Evolutionary conservation across 371 early-diverging fungal genomes (phyloP), one percentile per base, ranked within the genome.

Genomic region (Vairimorpha necatrix): DNA sequence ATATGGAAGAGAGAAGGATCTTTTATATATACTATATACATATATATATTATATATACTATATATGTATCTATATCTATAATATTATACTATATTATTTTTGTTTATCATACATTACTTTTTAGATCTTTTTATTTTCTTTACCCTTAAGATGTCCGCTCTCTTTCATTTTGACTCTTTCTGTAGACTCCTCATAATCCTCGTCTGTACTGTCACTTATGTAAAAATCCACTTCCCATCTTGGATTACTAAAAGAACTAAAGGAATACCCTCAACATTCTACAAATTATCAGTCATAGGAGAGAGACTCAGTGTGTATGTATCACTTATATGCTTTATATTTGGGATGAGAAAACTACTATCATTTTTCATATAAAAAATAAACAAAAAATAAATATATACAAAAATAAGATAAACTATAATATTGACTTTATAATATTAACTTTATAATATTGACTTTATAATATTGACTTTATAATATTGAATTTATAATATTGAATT

Each of bases 161-260:
- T 92, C 46, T 90, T 91, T 75, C 88, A 90, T 82, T 90, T 92
- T 71, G 87, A 89, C 67, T 88, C 90, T 30, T 84, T 91, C 39
- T 79, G 91, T n/a, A 84, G 90, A 38, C 88, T 90, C 18, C 80
- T 90, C 47, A 80, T 91, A 36, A 85, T 91, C 2, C 69, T 88
- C 42, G 88, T 91, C 54, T 91, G 91, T 82, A 91, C 91, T 2
- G 88, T 88, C 81, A 89, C 91, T 22, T 90, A 90, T 80, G 78
- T 90, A 26, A 86, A 88, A 30, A 88, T 88, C 28, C 89, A 89
- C 78, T 88, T 89, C 70, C 91, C 92, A 22, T 87, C 89, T 6
- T 76, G 90, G 30, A 50, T 90, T 11, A 87, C 88, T 78, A 86
- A 87, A 66, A 88, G 89, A 74, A 89, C 89, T 82, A 85, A 86